Conservation (phyloP, 345 rosid species). For the Pistacia atlantica region DNA sequence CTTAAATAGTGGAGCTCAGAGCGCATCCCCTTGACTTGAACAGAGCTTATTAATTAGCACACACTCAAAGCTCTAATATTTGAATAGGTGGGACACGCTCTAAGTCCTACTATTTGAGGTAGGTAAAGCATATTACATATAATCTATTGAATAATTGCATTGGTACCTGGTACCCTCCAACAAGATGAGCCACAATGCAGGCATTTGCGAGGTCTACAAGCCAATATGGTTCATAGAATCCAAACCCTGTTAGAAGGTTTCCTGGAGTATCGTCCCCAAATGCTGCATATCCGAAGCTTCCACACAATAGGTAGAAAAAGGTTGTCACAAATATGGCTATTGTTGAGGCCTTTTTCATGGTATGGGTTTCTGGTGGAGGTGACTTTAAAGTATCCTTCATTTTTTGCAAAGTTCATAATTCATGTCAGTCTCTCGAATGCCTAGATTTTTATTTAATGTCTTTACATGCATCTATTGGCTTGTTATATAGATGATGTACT, state of each 20-base stretch:
- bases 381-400: conserved; percentile 55
- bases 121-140: too few species aligned
- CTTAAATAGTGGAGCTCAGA: too few species aligned
- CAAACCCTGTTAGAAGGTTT: conserved; percentile 55
- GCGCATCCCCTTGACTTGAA: too few species aligned
- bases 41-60: too few species aligned
- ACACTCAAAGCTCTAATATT: too few species aligned
- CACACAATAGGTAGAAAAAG: conserved; percentile 42
- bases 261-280: conserved; percentile 55
- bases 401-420: background rate
- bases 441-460: background rate
- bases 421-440: background rate
- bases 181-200: conserved; percentile 45
- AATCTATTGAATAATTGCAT: too few species aligned
- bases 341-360: conserved; percentile 50
- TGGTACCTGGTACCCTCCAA: conserved; percentile 57
- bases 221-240: conserved; percentile 57
- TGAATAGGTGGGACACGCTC: too few species aligned
- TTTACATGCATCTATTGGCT: background rate
- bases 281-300: conserved; percentile 56
- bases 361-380: conserved; percentile 45
- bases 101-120: too few species aligned
- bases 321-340: conserved; percentile 36
- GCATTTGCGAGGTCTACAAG: conserved; percentile 55
- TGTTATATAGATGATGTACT: too few species aligned